Percentiles rank a stretch among this genome's conserved stretches.
phyloP scores from a whole-genome alignment of 768 basidiomycete genomes.

The Hypholoma fasciculare region DNA sequence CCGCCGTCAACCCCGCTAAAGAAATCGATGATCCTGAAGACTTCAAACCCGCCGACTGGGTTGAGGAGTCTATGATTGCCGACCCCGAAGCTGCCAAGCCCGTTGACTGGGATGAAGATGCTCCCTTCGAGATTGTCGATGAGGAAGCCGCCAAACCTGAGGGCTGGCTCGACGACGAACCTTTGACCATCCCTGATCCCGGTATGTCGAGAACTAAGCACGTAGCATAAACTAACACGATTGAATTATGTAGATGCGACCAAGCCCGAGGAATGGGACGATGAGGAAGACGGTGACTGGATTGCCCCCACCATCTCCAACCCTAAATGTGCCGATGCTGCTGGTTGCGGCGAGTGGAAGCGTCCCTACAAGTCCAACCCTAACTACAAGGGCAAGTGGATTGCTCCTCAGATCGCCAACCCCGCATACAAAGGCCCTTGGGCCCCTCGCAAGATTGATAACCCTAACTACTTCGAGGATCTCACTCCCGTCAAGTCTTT shows the following conservation, averaged over 20 bases:
- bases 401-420: constrained; percentile 92
- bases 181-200: constrained; percentile 80
- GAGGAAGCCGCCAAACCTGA: constrained; percentile 88
- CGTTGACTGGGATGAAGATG: constrained; percentile 97
- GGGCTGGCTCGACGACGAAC: constrained; percentile 94
- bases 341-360: constrained; percentile 96
- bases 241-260: constrained; percentile 54
- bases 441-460: constrained; percentile 88
- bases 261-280: constrained; percentile 99
- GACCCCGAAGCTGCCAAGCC: constrained; percentile 91
- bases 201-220: constrained; percentile 39
- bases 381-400: constrained; percentile 98
- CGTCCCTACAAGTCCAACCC: constrained; percentile 90
- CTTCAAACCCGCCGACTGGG: constrained; percentile 90
- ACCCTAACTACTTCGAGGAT: constrained; percentile 93
- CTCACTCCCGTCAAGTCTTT: constrained; percentile 77
- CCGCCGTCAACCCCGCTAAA: constrained; percentile 87
- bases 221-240: too few relatives aligned
- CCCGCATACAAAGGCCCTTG: constrained; percentile 96
- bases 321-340: constrained; percentile 85
- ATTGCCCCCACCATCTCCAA: constrained; percentile 87
- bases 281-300: constrained; percentile 99
- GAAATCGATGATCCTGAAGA: constrained; percentile 95
- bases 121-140: constrained; percentile 89
- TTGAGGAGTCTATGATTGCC: constrained; percentile 82